These are phyloP conservation scores for Fusarium xylarioides DNA, from an alignment of 2,329 filamentous ascomycete genomes.

Conservation along the genomic window DNA sequence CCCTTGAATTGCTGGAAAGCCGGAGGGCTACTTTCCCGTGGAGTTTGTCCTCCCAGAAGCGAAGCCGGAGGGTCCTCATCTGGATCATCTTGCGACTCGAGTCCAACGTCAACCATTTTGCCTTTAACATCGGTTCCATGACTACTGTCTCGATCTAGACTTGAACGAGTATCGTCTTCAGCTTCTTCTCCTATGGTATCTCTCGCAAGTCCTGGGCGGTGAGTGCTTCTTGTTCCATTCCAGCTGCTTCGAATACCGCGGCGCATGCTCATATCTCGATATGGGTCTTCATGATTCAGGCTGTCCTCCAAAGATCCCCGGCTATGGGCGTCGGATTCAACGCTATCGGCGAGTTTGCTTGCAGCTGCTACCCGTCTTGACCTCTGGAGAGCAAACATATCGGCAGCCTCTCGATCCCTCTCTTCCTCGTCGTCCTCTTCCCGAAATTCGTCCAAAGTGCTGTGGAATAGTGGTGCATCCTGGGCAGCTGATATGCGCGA, in stretches of 20 bases:
- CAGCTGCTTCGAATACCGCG: constrained; percentile 71
- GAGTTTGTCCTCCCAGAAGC: constrained; percentile 61
- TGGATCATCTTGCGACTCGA: constrained; percentile 72
- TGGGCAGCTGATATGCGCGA: constrained; percentile 76
- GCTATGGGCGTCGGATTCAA: constrained; percentile 72
- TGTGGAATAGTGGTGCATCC: constrained; percentile 94
- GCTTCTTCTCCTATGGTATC: constrained; percentile 53
- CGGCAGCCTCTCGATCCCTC: constrained; percentile 89
- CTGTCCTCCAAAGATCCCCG: constrained; percentile 49
- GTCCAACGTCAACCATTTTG: constrained; percentile 86
- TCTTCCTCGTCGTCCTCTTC: constrained; percentile 95
- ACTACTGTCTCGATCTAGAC: constrained; percentile 44
- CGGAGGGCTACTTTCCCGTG: constrained; percentile 63
- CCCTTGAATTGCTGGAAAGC: constrained; percentile 69
- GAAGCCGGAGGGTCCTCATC: constrained; percentile 68
- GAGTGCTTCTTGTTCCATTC: constrained; percentile 62
- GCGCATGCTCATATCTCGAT: constrained; percentile 58
- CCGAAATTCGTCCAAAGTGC: constrained; percentile 86
- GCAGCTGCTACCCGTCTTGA: constrained; percentile 89
- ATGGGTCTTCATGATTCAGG: constrained; percentile 45
- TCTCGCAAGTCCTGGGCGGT: constrained; percentile 40
- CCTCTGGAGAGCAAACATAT: constrained; percentile 89
- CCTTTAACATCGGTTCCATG: constrained; percentile 56
- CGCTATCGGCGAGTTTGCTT: constrained; percentile 84
- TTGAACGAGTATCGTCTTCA: constrained; percentile 52